phyloP scores from a whole-genome alignment of 768 basidiomycete genomes.

The Mycena pura region DNA sequence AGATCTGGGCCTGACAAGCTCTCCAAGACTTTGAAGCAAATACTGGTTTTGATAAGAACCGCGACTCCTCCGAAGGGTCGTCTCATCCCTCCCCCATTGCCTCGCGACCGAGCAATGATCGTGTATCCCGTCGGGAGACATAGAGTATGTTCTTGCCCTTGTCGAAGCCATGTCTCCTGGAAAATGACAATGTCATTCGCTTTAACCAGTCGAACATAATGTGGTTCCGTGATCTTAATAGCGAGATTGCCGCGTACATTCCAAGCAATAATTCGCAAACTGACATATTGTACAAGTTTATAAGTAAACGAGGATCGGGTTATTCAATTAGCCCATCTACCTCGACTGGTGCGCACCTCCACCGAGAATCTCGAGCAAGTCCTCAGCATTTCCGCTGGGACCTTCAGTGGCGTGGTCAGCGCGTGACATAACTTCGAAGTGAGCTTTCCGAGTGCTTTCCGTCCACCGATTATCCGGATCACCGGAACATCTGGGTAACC shows the following conservation, averaged over 20 bases:
- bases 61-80: background rate
- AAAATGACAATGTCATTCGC: background rate
- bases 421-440: too few relatives aligned
- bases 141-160: background rate
- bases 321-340: too few relatives aligned
- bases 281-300: too few relatives aligned
- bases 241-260: constrained; percentile 13
- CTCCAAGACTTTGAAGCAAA: background rate
- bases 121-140: background rate
- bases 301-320: too few relatives aligned
- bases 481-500: too few relatives aligned
- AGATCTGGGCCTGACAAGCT: background rate
- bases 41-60: background rate
- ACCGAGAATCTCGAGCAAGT: too few relatives aligned
- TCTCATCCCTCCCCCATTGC: background rate
- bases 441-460: too few relatives aligned
- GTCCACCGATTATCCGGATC: too few relatives aligned
- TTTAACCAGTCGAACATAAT: background rate
- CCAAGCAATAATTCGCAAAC: background rate
- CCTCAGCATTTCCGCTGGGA: too few relatives aligned
- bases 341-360: too few relatives aligned
- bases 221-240: background rate
- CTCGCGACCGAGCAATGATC: background rate
- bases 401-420: too few relatives aligned
- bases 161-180: constrained; percentile 5